These are phyloP conservation scores for Tuber brumale DNA, from an alignment of 495 filamentous ascomycete species.

Conservation along the genomic window DNA sequence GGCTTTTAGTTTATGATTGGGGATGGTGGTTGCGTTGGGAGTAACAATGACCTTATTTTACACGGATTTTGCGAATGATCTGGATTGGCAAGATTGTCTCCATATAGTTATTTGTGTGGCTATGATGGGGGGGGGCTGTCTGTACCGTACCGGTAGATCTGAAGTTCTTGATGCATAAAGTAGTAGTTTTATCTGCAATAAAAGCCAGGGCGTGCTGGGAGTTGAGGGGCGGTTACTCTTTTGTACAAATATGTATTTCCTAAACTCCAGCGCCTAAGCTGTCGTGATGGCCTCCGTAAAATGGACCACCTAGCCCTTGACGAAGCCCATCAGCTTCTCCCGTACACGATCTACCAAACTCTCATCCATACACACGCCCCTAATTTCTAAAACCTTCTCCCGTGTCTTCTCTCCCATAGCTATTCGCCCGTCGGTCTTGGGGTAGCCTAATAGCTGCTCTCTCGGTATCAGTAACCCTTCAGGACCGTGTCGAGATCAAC, in stretches of 20 bases:
- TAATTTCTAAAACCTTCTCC: constrained; percentile 24
- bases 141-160: not conserved
- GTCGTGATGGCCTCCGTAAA: not conserved
- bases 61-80: not conserved
- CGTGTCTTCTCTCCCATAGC: constrained; percentile 10
- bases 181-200: not conserved
- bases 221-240: not conserved
- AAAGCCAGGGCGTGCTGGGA: not conserved
- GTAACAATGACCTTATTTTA: not conserved
- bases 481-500: not conserved
- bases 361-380: not conserved
- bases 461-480: not conserved
- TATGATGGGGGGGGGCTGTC: not conserved
- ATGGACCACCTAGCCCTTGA: not conserved
- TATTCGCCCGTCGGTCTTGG: constrained; percentile 17
- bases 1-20: not conserved
- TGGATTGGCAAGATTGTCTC: not conserved
- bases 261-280: not conserved
- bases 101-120: not conserved
- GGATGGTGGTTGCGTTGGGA: not conserved
- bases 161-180: not conserved
- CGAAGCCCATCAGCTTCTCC: not conserved
- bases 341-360: not conserved
- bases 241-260: not conserved
- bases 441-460: constrained; percentile 17